Base-by-base conservation (phyloP, 768 basidiomycete genomes). In the Mycena floridula region DNA sequence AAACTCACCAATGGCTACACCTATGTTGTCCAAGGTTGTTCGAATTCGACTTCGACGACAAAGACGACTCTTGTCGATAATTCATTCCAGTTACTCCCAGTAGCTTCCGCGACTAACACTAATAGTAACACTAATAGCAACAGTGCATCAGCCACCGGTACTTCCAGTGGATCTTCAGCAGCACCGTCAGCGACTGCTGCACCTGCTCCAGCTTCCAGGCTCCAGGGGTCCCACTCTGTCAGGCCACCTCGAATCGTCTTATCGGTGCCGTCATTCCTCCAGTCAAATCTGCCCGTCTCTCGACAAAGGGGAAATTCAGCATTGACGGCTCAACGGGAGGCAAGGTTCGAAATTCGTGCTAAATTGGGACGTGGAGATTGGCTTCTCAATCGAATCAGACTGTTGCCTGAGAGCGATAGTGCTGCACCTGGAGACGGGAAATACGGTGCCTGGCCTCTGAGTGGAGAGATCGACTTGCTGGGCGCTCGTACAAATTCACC, bases 201-300 rank as follows among this genome's bases (percentile, higher is more conserved):
- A 22, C 18, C 38, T 20, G 38, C 38, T 16, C n/a, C 13, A 3
- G 23, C 38, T 22, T 16, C 13, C 18, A 39, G 13, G 13, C 16
- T 9, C 16, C 28, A 16, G 28, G 11, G 16, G 13, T 20, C 38
- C 38, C 23, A 16, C 23, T 13, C n/a, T 39, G 38, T 8, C 13
- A 13, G 5, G 52, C 62, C 54, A 67, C 68, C 53, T 37, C 65
- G 50, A 40, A 73, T 61, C 42, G 67, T 62, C 50, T 59, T 59
- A 50, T 70, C 56, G 56, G 70, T 44, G 56, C 70, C 1, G 65
- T 80, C 1, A 81, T 94, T 62, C 84, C 82, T 52, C 91, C 91
- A 2, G 81, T 89, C 15, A 77, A 78, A 69, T 80, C 75, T 45
- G 89, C 87, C 9, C 75, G 89, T 24, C 69, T 93, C 52, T 79